Evolutionary conservation across 495 filamentous ascomycete genomes (phyloP).

Genomic region (Aspergillus kassunensis): DNA sequence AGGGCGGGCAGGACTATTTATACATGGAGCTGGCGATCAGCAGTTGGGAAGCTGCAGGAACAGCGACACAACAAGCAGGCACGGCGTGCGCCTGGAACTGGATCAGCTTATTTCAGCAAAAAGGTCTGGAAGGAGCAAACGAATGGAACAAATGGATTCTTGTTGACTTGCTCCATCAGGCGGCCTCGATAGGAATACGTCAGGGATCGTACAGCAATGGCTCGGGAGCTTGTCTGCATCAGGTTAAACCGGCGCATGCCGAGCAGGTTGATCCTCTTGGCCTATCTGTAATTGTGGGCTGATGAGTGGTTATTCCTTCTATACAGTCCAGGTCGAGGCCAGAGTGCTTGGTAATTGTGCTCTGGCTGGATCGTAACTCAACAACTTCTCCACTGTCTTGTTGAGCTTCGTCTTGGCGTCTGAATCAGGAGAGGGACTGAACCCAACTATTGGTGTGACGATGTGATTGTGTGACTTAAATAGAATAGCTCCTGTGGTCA

Average conservation of each 20-base stretch:
- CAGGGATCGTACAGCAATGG: neutral
- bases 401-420: neutral
- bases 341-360: slow-evolving; percentile 11
- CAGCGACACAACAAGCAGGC: neutral
- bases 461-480: neutral
- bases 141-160: neutral
- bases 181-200: neutral
- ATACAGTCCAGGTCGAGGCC: slow-evolving; percentile 4
- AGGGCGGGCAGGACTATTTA: neutral
- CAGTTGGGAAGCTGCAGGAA: neutral
- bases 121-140: slow-evolving; percentile 4
- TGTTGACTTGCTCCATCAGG: neutral
- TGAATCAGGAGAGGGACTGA: neutral
- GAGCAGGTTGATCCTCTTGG: slow-evolving; percentile 7
- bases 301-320: neutral
- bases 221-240: slow-evolving; percentile 1
- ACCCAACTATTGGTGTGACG: neutral
- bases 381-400: neutral
- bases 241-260: neutral
- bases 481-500: too few relatives aligned
- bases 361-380: neutral
- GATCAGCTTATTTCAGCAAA: slow-evolving; percentile 3
- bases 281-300: slow-evolving; percentile 9
- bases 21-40: neutral
- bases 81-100: too few relatives aligned